Base-by-base conservation (phyloP, 2,329 filamentous ascomycete species). In the Teratosphaeriaceae sp. region DNA sequence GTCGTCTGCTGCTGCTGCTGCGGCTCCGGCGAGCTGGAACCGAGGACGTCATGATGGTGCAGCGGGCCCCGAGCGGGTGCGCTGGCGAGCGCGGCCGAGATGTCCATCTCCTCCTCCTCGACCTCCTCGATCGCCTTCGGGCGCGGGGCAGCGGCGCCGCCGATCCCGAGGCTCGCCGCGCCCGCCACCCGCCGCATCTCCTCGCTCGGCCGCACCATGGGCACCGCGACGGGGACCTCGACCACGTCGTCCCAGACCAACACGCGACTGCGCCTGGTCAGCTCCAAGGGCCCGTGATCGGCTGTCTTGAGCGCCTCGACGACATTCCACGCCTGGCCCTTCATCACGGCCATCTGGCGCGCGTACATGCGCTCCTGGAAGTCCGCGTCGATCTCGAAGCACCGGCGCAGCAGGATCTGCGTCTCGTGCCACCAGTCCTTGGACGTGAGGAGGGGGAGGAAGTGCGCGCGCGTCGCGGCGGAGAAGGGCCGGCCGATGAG, bases 291-390 rank as follows among this genome's bases (percentile, higher is more conserved):
- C 0, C 92, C 92, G 60, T 97, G 90, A 59, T 97, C 92, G 1
- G 80, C 74, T 15, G 85, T 85, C 64, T 98, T 98, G 48, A 98
- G 75, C 0, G 92, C 96, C 69, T 98, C 92, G 3, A 98, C 92
- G 0, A 98, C 92, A 62, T 98, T 98, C 88, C 92, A 98, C 1
- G 92, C 92, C 62, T 98, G 92, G 9, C 92, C 92, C 67, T 98
- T 98, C 88, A 98, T 95, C 46, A 98, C 92, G 1, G 92, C 90
- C 48, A 98, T 94, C 61, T 98, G 92, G 53, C 87, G 82, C n/a
- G 88, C 88, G 67, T 95, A 98, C 92, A 98, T 98, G 66, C 87
- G 84, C 68, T 98, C 92, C 63, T 97, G 88, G 65, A 98, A 98
- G 66, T 98, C 92, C 2, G 84, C 81, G 64, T 98, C 92, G 61